phyloP scores from a whole-genome alignment of 306 rosid species.

The Malus sieversii region DNA sequence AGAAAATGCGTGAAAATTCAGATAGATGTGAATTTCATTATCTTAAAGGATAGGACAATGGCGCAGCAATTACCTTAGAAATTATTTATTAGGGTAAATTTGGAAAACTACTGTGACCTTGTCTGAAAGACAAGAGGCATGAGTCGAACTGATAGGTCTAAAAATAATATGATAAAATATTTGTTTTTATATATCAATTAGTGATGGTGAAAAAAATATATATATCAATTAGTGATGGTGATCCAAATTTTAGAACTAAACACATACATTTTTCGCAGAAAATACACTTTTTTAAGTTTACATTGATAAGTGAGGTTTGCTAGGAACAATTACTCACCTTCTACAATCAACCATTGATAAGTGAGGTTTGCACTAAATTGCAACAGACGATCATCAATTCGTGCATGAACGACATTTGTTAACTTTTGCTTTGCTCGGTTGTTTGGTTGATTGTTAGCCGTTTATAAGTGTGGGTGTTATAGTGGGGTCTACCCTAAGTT shows the following conservation, averaged over 20 bases:
- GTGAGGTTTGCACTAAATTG: neutral
- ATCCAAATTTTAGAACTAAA: too few relatives aligned
- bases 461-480: neutral
- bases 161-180: neutral
- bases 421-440: neutral
- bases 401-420: neutral
- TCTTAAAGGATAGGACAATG: too few relatives aligned
- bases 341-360: too few relatives aligned
- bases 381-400: neutral
- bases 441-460: neutral
- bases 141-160: neutral
- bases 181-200: neutral
- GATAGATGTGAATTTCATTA: neutral
- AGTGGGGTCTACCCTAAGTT: too few relatives aligned
- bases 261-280: too few relatives aligned
- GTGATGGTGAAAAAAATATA: neutral
- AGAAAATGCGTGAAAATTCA: neutral
- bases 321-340: too few relatives aligned
- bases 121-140: neutral
- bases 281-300: too few relatives aligned
- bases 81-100: neutral
- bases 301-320: too few relatives aligned
- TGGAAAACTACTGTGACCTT: neutral
- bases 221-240: too few relatives aligned
- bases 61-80: neutral